phyloP scores from a whole-genome alignment of 2,329 filamentous ascomycete species.

The Diplodia sapinea region DNA sequence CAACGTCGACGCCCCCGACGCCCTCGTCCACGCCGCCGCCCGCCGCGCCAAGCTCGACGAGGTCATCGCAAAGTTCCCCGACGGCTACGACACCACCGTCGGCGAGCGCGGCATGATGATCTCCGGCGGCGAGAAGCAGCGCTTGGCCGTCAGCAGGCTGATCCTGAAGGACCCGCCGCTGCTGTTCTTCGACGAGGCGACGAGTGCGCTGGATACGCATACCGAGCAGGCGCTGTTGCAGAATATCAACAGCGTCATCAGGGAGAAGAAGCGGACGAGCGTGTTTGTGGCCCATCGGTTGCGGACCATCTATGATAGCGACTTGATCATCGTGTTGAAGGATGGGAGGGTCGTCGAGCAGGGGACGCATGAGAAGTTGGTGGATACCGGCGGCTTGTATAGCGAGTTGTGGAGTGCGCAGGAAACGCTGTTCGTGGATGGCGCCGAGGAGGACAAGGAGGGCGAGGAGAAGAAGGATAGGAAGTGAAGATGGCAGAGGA shows the following conservation, averaged over 20 bases:
- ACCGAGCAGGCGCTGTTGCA: slow-evolving; percentile 88
- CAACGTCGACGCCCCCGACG: slow-evolving; percentile 74
- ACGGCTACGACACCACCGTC: slow-evolving; percentile 90
- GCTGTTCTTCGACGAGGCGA: slow-evolving; percentile 95
- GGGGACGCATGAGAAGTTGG: slow-evolving; percentile 83
- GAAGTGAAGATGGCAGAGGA: neutral
- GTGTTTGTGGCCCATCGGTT: slow-evolving; percentile 94
- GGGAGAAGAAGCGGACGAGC: slow-evolving; percentile 86
- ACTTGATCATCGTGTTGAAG: slow-evolving; percentile 89
- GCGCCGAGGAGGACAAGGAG: slow-evolving; percentile 2
- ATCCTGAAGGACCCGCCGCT: slow-evolving; percentile 88
- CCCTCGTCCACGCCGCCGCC: slow-evolving; percentile 77
- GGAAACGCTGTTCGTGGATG: slow-evolving; percentile 43
- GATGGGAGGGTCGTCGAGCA: slow-evolving; percentile 85
- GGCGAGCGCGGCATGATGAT: slow-evolving; percentile 97
- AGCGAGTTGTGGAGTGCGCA: slow-evolving; percentile 80
- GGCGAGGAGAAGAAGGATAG: neutral
- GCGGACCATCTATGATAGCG: slow-evolving; percentile 88
- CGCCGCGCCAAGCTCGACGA: slow-evolving; percentile 78
- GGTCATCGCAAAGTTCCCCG: slow-evolving; percentile 77
- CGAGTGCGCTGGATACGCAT: slow-evolving; percentile 88
- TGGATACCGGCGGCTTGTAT: slow-evolving; percentile 81
- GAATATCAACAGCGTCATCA: slow-evolving; percentile 91
- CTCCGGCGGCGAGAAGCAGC: slow-evolving; percentile 91
- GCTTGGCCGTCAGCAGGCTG: slow-evolving; percentile 80